A percentile compares a stretch with the other conserved stretches of the same genome.
Conservation (phyloP, 176 grass and related monocot species). For the Avena atlantica region DNA sequence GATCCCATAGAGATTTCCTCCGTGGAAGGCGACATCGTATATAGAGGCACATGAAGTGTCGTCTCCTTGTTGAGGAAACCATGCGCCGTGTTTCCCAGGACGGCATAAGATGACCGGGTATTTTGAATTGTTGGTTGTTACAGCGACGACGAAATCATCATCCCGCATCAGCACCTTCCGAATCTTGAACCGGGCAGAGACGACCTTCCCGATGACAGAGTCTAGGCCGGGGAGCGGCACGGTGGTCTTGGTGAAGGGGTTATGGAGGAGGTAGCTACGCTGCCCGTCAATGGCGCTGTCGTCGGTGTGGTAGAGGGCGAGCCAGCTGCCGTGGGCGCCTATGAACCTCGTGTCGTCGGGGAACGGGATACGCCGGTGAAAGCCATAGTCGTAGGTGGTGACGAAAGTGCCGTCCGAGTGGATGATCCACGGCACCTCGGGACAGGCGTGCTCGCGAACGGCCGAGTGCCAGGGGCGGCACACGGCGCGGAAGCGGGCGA, state of each 20-base stretch:
- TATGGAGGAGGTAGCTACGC: neutral
- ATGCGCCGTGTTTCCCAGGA: neutral
- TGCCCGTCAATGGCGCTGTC: no score
- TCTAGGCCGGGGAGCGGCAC: neutral
- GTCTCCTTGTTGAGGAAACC: neutral
- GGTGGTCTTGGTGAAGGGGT: neutral
- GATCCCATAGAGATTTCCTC: neutral
- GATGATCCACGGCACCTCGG: neutral
- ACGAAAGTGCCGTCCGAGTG: constrained; percentile 12
- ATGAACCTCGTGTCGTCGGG: neutral
- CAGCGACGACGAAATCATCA: neutral
- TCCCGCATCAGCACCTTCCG: neutral
- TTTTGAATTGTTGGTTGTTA: neutral
- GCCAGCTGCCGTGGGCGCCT: neutral
- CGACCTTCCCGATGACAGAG: neutral
- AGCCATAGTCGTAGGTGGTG: neutral
- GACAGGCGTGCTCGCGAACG: neutral
- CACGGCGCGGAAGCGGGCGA: neutral
- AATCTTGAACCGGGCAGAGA: neutral
- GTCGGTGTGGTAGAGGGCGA: neutral
- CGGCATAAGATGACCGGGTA: neutral
- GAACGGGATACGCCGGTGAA: neutral
- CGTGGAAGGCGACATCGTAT: neutral
- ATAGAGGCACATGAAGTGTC: neutral
- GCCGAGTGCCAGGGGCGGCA: neutral